Conservation (phyloP, 805 yeast species). For the Brettanomyces nanus region DNA sequence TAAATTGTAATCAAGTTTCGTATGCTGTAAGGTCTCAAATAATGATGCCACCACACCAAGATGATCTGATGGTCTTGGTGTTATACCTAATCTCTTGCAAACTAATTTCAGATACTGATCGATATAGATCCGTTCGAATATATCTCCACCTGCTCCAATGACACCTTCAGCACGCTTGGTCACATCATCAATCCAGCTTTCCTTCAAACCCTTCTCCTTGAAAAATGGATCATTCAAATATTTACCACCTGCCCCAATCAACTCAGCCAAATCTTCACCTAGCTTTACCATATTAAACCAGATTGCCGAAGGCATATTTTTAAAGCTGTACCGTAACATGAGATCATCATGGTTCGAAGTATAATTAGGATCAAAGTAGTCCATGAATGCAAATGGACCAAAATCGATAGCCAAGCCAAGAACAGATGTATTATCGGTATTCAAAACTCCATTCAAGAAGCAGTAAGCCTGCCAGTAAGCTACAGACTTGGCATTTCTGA, state of each 20-base stretch:
- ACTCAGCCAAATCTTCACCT: slow-evolving; percentile 76
- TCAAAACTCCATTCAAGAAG: slow-evolving; percentile 86
- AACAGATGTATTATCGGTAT: slow-evolving; percentile 91
- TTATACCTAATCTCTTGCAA: slow-evolving; percentile 63
- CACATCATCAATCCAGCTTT: slow-evolving; percentile 43
- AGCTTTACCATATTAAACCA: slow-evolving; percentile 90
- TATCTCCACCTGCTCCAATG: slow-evolving; percentile 55
- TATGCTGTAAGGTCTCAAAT: slow-evolving; percentile 48
- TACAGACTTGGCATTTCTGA: slow-evolving; percentile 66
- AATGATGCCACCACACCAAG: slow-evolving; percentile 47
- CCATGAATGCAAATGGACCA: slow-evolving; percentile 93
- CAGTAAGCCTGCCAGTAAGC: slow-evolving; percentile 91
- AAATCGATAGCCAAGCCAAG: slow-evolving; percentile 83
- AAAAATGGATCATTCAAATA: slow-evolving; percentile 37
- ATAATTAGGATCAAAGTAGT: slow-evolving; percentile 67
- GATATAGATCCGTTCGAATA: slow-evolving; percentile 57
- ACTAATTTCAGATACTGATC: slow-evolving; percentile 48
- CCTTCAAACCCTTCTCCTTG: slow-evolving; percentile 33
- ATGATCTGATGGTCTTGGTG: slow-evolving; percentile 31
- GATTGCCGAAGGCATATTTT: slow-evolving; percentile 76
- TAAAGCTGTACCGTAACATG: slow-evolving; percentile 61
- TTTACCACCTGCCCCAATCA: slow-evolving; percentile 64
- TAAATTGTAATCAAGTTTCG: slow-evolving; percentile 70
- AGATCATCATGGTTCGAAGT: slow-evolving; percentile 90
- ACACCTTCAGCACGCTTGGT: slow-evolving; percentile 55